These are phyloP conservation scores for Apostasia ramifera DNA, from an alignment of 106 monocot species.

Conservation along the genomic window DNA sequence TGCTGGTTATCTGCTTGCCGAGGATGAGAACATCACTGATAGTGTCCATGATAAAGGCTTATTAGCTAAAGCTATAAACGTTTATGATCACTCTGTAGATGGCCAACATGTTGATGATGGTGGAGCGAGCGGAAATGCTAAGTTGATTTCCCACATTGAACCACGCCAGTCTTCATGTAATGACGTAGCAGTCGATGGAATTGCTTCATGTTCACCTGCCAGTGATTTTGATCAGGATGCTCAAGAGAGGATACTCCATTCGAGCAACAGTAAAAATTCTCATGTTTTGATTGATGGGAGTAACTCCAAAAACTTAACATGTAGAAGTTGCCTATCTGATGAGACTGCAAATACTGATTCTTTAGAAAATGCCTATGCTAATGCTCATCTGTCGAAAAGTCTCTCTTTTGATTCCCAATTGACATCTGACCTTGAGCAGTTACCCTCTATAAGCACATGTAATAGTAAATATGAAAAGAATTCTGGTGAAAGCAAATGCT, in stretches of 20 bases:
- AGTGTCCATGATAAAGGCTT: conserved; percentile 7
- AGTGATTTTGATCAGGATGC: conserved; percentile 5
- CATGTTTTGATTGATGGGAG: conserved; percentile 12
- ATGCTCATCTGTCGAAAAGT: conserved; percentile 1
- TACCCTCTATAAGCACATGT: background rate
- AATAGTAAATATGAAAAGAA: conserved; percentile 4
- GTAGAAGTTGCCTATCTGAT: conserved; percentile 2
- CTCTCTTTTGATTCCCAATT: background rate
- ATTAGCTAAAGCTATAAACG: conserved; percentile 1
- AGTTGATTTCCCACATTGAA: conserved; percentile 7
- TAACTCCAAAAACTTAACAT: background rate
- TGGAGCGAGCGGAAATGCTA: background rate
- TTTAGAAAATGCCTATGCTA: background rate
- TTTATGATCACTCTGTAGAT: conserved; percentile 8
- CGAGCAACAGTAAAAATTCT: conserved; percentile 14
- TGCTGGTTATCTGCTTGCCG: conserved; percentile 3
- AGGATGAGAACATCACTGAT: conserved; percentile 9
- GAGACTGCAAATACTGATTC: conserved; percentile 6
- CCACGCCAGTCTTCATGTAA: conserved; percentile 9
- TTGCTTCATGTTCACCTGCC: background rate
- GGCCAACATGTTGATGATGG: conserved; percentile 1
- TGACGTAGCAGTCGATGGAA: conserved; percentile 5
- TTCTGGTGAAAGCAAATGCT: conserved; percentile 6
- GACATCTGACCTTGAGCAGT: background rate
- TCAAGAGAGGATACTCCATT: conserved; percentile 9